Evolutionary conservation across 768 basidiomycete species (phyloP), one percentile per base, ranked within the genome.

Genomic region (Suillus subaureus): DNA sequence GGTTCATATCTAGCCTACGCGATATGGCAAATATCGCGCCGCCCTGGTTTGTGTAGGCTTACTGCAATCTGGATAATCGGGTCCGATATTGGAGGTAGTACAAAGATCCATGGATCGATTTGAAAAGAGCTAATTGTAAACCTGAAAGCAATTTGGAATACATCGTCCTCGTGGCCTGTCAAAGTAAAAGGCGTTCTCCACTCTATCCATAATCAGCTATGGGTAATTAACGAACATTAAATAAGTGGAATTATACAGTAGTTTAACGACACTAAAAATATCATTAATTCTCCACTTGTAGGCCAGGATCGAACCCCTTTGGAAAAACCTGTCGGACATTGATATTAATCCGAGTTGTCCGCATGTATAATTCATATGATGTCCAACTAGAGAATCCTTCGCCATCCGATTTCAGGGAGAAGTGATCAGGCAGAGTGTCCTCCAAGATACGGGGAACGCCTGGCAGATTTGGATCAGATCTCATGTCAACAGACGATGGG

Each of bases 251-350:
- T 62, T 7, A 31, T 61, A 18, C 28, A 39, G 47, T 57, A 16
- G 23, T 62, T 28, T 40, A 26, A 35, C 15, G 18, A 39, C 56
- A 8, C 47, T 18, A 37, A 42, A 42, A 16, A 33, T 31, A n/a
- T 26, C 43, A 61, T 62, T 11, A 23, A 16, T 23, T 13, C 26
- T 57, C 43, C 16, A n/a, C 55, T 16, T 23, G 64, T 15, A 70
- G 54, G 11, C 62, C 60, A 28, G 83, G 79, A 63, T 78, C 73
- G 62, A 92, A 93, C 4, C 85, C 89, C 71, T 85, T 90, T 2
- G 91, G 90, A 73, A 93, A 93, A 7, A 93, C 92, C 74, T 97
- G 95, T 62, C 97, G 82, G 9, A 94, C 93, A 70, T 98, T 98
- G 64, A 98, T 82, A 73, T 98, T 98, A 72, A 99, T 91, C 65